Base-by-base conservation (phyloP, 306 rosid genomes). In the Begonia loranthoides region DNA sequence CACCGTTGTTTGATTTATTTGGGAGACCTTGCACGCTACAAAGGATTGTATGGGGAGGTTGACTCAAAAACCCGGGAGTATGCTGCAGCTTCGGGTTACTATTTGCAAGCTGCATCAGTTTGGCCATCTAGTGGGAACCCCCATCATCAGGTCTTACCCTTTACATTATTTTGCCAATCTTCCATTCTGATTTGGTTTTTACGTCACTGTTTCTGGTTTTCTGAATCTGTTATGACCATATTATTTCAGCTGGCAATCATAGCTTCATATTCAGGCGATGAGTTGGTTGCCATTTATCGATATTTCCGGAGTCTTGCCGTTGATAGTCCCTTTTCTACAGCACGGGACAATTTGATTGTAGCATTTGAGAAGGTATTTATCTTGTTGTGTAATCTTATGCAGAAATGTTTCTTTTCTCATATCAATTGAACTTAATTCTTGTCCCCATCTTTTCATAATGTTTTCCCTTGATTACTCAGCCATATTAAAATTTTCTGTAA, bases 21-120 rank as follows among this genome's bases (percentile, higher is more conserved):
- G 74, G 99, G 99, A 63, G 99, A 90, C 71, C 99, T 90, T 63
- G 95, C 95, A 51, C 99, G 99, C 55, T 90, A 90, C 80, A 90
- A 90, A 78, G 99, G 94, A 52, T 62, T 76, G 63, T 90, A 90
- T 38, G 99, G 99, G n/a, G 94, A 86, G 48, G 82, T 76, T 15
- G 94, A 86, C 64, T 86, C 99, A n/a, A 68, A 54, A 70, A 76
- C 72, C 53, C 83, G 94, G 12, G 99, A 90, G 70, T 78, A 70
- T 54, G 58, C 80, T 19, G 94, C 99, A 62, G 99, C 99, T 68
- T 86, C 99, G 56, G 78, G 99, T 76, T 90, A 90, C 70, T 90
- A 90, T 47, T 52, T 76, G 74, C 94, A 90, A 63, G 99, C 99
- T 72, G 86, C 94, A 12, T 74, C 99, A 59, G 73, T 81, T 58